Evolutionary conservation across 495 filamentous ascomycete genomes (phyloP).

Genomic region (Penicillium nucicola): DNA sequence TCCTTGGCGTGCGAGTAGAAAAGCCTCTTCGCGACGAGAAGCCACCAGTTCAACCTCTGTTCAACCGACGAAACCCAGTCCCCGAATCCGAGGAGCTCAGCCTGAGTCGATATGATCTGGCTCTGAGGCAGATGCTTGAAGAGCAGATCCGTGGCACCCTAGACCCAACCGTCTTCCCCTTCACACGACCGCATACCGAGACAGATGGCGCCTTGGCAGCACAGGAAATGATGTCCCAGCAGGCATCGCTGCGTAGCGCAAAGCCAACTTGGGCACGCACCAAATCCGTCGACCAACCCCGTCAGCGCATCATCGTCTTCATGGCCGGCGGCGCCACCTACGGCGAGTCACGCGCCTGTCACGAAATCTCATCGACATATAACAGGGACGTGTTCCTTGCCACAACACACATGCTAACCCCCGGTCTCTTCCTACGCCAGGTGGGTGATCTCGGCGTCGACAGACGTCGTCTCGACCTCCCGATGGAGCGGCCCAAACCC

Average conservation of each 20-base stretch:
- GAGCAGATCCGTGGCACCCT: constrained; percentile 58
- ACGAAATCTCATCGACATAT: constrained; percentile 70
- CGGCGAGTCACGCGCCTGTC: constrained; percentile 82
- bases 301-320: constrained; percentile 90
- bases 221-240: constrained; percentile 53
- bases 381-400: constrained; percentile 83
- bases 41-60: constrained; percentile 61
- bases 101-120: constrained; percentile 48
- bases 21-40: constrained; percentile 75
- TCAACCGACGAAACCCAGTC: constrained; percentile 56
- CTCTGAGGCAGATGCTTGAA: constrained; percentile 65
- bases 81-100: constrained; percentile 51
- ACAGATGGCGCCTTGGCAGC: constrained; percentile 53
- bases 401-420: constrained; percentile 88
- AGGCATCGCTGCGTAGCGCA: constrained; percentile 77
- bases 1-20: constrained; percentile 74
- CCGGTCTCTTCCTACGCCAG: constrained; percentile 75
- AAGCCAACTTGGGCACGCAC: constrained; percentile 95
- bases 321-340: constrained; percentile 96
- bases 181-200: constrained; percentile 71
- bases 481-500: constrained; percentile 73
- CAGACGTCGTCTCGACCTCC: constrained; percentile 71
- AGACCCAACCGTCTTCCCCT: constrained; percentile 67
- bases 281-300: constrained; percentile 70
- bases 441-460: constrained; percentile 74